A percentile compares a stretch with the other conserved stretches of the same genome.
Conservation (phyloP, 495 filamentous ascomycete species). For the Stereocaulon alpinum region DNA sequence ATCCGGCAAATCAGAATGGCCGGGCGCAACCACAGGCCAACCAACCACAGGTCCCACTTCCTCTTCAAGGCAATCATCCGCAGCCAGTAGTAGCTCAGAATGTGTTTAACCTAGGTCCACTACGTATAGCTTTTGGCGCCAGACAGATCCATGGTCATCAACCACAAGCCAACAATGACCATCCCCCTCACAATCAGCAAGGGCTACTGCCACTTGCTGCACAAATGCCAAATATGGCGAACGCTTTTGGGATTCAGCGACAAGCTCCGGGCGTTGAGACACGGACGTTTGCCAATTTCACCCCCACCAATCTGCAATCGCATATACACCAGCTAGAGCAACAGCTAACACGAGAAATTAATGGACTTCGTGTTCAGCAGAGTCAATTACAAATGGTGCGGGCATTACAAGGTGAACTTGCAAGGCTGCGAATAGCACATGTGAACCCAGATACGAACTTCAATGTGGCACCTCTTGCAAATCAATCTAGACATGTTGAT, state of each 20-base stretch:
- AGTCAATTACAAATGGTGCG: slow-evolving; percentile 47
- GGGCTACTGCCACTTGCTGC: slow-evolving; percentile 26
- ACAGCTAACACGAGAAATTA: slow-evolving; percentile 55
- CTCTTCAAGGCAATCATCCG: slow-evolving; percentile 2
- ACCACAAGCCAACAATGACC: slow-evolving; percentile 37
- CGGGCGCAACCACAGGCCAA: slow-evolving; percentile 27
- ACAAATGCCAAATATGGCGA: not conserved
- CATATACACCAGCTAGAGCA: slow-evolving; percentile 56
- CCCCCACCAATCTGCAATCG: slow-evolving; percentile 32
- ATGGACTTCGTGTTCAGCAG: slow-evolving; percentile 39
- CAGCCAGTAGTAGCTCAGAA: slow-evolving; percentile 27
- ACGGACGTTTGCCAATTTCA: slow-evolving; percentile 12
- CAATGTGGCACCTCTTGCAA: not conserved
- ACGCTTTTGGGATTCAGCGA: slow-evolving; percentile 35
- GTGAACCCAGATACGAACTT: slow-evolving; percentile 22
- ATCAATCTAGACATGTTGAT: slow-evolving; percentile 30
- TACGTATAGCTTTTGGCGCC: slow-evolving; percentile 49
- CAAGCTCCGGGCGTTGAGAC: slow-evolving; percentile 25
- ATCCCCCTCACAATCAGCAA: slow-evolving; percentile 29
- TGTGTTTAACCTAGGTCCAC: slow-evolving; percentile 46
- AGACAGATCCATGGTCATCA: slow-evolving; percentile 45
- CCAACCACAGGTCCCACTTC: slow-evolving; percentile 22
- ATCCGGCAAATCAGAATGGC: slow-evolving; percentile 24
- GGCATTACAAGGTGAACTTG: slow-evolving; percentile 52
- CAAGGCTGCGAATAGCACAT: slow-evolving; percentile 44